Evolutionary conservation across 2,329 filamentous ascomycete genomes (phyloP).

Genomic region (Mycosphaerelloides madeirae): DNA sequence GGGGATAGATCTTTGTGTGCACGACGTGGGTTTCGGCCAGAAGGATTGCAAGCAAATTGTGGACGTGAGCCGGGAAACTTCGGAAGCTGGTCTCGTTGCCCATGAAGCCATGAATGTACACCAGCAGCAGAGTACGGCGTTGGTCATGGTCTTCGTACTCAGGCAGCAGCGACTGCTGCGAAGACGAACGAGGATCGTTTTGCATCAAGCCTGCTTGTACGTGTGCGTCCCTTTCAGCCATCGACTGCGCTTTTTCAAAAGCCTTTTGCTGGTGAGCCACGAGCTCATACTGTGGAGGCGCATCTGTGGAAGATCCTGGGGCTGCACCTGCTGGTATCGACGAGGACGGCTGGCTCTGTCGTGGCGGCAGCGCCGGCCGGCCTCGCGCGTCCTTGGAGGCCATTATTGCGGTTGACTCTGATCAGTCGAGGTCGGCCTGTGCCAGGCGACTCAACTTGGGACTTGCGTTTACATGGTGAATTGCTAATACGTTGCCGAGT

Average conservation of each 20-base stretch:
- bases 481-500: too few species aligned
- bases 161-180: slow-evolving; percentile 43
- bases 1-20: slow-evolving; percentile 80
- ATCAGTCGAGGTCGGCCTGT: too few species aligned
- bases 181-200: slow-evolving; percentile 42
- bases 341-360: background rate
- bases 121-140: slow-evolving; percentile 60
- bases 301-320: slow-evolving; percentile 8
- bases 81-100: slow-evolving; percentile 82
- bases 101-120: slow-evolving; percentile 90
- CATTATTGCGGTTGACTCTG: too few species aligned
- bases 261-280: slow-evolving; percentile 16
- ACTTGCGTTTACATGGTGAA: too few species aligned
- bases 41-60: slow-evolving; percentile 63
- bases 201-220: slow-evolving; percentile 7
- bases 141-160: slow-evolving; percentile 29
- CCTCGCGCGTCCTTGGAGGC: background rate
- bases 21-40: slow-evolving; percentile 71
- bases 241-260: slow-evolving; percentile 13
- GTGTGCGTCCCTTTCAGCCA: background rate
- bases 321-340: background rate
- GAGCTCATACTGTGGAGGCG: slow-evolving; percentile 15
- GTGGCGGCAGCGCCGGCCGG: slow-evolving; percentile 7
- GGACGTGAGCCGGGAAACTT: slow-evolving; percentile 82
- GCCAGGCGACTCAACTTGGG: too few species aligned